These are phyloP conservation scores for Symbiodinium pilosum DNA, from an alignment of 73 alveolate genomes.

Conservation along the genomic window DNA sequence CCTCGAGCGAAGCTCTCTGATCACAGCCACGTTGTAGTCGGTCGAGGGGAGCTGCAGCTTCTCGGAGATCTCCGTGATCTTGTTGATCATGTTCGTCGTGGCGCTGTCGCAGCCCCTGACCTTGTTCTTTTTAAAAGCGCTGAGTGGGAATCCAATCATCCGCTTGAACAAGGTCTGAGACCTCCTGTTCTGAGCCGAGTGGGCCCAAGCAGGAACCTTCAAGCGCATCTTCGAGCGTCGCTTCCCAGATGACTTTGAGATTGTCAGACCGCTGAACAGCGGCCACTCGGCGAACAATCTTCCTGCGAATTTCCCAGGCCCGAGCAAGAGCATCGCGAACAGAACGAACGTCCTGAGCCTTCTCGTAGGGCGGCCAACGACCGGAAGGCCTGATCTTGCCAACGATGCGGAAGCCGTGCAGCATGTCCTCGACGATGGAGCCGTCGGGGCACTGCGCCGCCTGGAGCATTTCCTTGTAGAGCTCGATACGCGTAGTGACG, in stretches of 20 bases:
- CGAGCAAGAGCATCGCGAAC: not conserved
- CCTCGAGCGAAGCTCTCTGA: not conserved
- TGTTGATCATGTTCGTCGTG: not conserved
- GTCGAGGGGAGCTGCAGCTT: constrained; percentile 16
- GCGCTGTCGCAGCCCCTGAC: not conserved
- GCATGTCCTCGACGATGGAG: not conserved
- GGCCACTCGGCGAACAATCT: not conserved
- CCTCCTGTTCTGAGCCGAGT: no score
- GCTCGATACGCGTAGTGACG: not conserved
- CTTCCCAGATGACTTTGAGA: not conserved
- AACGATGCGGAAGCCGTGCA: not conserved
- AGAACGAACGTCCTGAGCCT: not conserved
- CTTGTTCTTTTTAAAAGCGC: constrained; percentile 2
- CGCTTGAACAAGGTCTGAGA: no score
- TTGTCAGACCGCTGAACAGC: not conserved
- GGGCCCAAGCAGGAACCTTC: no score
- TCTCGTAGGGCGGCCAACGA: not conserved
- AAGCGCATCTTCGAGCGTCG: not conserved
- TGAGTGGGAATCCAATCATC: not conserved
- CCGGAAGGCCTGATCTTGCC: not conserved
- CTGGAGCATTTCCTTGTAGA: not conserved
- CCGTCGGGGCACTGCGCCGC: not conserved
- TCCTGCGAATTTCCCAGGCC: not conserved
- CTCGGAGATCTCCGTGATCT: constrained; percentile 12
- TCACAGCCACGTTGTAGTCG: not conserved